Evolutionary conservation across 805 yeast species (phyloP), one percentile per base, ranked within the genome.

Genomic region (Candida stauntonica): DNA sequence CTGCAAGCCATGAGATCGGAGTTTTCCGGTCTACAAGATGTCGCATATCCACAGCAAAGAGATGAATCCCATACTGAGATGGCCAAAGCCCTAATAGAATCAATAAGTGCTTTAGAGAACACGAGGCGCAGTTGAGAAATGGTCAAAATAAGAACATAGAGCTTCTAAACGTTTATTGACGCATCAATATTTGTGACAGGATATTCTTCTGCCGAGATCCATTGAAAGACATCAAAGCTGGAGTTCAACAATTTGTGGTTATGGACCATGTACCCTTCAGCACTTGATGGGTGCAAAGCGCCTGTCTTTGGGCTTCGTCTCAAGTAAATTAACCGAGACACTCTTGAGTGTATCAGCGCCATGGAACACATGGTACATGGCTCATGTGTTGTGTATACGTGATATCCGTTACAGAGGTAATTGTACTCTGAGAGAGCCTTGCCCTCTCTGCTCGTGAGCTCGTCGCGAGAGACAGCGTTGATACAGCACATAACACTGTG

Each of bases 291-390:
- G 29, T 66, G 73, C 26, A 80, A 66, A 3, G 74, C 76, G 6
- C 86, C 88, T 0, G 84, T 76, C 17, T 43, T 41, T 0, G 51
- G 47, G 46, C 74, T 70, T 3, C 73, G 63, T 28, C 64, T 62
- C 14, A 84, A 48, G 60, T 79, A 91, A 1, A 85, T 63, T 24
- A 91, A 63, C 36, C 87, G 67, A 13, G 77, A 72, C 0, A 93
- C 73, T 34, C 99, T 68, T 1, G 98, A 91, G 57, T 93, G 99
- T 9, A 89, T 80, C 29, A 93, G 66, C 0, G 98, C 98, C 99
- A 93, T 93, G 6, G 86, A 65, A 55, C 99, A 93, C 97, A 91
- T 93, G 0, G 86, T 75, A 54, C 99, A 93, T 0, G 99, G 99
- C 59, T 93, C 99, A 57, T 88, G 95, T 0, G 96, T 83, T 1